phyloP scores from a whole-genome alignment of 306 rosid genomes.

The Sicyos edulis region DNA sequence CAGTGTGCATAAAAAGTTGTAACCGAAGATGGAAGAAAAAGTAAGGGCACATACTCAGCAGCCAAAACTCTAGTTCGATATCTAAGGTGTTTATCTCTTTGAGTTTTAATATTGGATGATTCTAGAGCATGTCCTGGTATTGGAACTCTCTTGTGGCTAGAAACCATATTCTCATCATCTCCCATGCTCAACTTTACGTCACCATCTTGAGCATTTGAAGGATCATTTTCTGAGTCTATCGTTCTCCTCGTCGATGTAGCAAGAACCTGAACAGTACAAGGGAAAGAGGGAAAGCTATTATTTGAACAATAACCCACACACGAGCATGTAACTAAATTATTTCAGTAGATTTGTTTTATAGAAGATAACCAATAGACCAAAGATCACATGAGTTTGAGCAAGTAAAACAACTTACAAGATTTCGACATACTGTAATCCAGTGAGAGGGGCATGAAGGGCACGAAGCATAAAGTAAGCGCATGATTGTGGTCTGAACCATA shows the following conservation, averaged over 20 bases:
- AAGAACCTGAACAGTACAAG: slow-evolving; percentile 53
- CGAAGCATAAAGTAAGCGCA: slow-evolving; percentile 87
- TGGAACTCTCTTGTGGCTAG: slow-evolving; percentile 37
- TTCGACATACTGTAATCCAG: slow-evolving; percentile 86
- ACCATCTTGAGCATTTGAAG: slow-evolving; percentile 45
- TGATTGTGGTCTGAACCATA: slow-evolving; percentile 66
- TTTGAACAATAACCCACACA: not conserved
- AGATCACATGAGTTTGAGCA: not conserved
- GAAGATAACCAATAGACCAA: not conserved
- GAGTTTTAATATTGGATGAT: slow-evolving; percentile 37
- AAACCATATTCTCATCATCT: slow-evolving; percentile 86
- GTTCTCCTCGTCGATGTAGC: slow-evolving; percentile 60
- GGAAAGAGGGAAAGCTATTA: slow-evolving; percentile 1
- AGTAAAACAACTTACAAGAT: slow-evolving; percentile 54
- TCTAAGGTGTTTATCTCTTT: slow-evolving; percentile 90
- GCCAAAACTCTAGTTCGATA: slow-evolving; percentile 93
- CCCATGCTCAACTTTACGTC: slow-evolving; percentile 47
- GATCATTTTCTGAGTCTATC: slow-evolving; percentile 40
- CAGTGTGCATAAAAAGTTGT: slow-evolving; percentile 18
- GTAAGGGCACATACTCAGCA: slow-evolving; percentile 64
- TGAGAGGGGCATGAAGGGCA: slow-evolving; percentile 77
- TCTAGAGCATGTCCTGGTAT: slow-evolving; percentile 34
- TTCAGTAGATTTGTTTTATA: not conserved
- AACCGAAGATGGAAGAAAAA: not conserved
- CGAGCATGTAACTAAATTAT: not conserved